Evolutionary conservation across 371 early-diverging fungal species (phyloP), one percentile per base, ranked within the genome.

Genomic region (Saksenaea vasiformis): DNA sequence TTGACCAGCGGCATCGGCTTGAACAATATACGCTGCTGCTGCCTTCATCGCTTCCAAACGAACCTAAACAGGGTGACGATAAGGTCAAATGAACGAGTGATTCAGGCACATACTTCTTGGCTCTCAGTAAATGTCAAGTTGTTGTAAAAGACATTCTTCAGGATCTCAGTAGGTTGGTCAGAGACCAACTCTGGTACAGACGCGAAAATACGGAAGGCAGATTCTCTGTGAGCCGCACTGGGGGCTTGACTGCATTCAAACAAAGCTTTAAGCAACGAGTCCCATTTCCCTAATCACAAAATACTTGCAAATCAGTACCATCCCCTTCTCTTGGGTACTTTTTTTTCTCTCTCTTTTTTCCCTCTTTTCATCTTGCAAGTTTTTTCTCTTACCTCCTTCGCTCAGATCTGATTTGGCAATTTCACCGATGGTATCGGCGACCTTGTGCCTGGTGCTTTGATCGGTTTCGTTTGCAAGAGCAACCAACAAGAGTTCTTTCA

Each of bases 361-460:
- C 27, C 54, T 34, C 17, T 61, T 22, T 58, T 3, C 27, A 27
- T 53, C 14, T 26, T 26, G 1, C 15, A 19, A 19, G 7, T 28
- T 27, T 22, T 51, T 68, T 56, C 54, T 73, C 87, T 78, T 76
- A 90, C 91, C 82, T 62, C 84, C 86, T 65, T 82, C 84, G 54
- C 64, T 55, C n/a, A 89, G 68, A 68, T 88, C 85, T 66, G 87
- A 85, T 71, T 88, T 89, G 61, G 90, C 88, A 38, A 98, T 77
- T 67, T 97, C 96, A 26, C 96, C 79, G 69, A 95, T 90, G 43
- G 95, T 90, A 77, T 98, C 98, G 69, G 93, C 90, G 39, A 98
- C 77, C 79, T 96, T 97, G 75, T 93, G 89, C 53, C 96, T 85
- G 26, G 93, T 90, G 19, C 81, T 73, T 61, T 76, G 73, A 63